These are phyloP conservation scores for Globisporangium lucens DNA, from an alignment of 352 stramenopile genomes.

Conservation along the genomic window DNA sequence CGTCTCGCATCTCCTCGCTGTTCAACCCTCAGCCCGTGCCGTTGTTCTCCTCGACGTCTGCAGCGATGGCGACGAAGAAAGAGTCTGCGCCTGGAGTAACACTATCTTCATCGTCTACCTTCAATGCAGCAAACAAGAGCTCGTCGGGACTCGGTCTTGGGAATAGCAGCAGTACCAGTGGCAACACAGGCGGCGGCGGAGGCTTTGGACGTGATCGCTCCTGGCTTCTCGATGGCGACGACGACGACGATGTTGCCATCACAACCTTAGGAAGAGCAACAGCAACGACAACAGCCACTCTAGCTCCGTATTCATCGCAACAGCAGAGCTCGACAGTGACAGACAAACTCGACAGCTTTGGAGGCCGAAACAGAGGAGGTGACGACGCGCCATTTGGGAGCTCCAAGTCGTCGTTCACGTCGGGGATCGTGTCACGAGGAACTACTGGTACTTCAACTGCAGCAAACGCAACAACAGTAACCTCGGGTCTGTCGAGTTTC, in stretches of 20 bases:
- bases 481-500: not conserved
- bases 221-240: slow-evolving; percentile 47
- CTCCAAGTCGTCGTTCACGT: slow-evolving; percentile 6
- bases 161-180: slow-evolving; percentile 1
- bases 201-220: slow-evolving; percentile 54
- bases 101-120: not conserved
- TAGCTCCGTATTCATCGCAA: not conserved
- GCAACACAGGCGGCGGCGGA: no score
- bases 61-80: not conserved
- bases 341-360: not conserved
- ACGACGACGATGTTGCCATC: slow-evolving; percentile 23
- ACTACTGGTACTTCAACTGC: no score
- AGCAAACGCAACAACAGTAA: not conserved
- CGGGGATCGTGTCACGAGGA: not conserved
- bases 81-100: not conserved
- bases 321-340: not conserved
- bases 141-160: not conserved
- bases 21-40: slow-evolving; percentile 15
- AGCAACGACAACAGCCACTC: not conserved
- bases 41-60: slow-evolving; percentile 12
- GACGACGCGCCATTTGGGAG: not conserved
- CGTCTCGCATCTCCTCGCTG: slow-evolving; percentile 10
- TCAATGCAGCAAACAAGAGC: not conserved
- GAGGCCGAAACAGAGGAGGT: not conserved
- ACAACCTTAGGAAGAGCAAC: not conserved